These are phyloP conservation scores for Melastoma malabathricum DNA, from an alignment of 345 rosid genomes.

Conservation along the genomic window DNA sequence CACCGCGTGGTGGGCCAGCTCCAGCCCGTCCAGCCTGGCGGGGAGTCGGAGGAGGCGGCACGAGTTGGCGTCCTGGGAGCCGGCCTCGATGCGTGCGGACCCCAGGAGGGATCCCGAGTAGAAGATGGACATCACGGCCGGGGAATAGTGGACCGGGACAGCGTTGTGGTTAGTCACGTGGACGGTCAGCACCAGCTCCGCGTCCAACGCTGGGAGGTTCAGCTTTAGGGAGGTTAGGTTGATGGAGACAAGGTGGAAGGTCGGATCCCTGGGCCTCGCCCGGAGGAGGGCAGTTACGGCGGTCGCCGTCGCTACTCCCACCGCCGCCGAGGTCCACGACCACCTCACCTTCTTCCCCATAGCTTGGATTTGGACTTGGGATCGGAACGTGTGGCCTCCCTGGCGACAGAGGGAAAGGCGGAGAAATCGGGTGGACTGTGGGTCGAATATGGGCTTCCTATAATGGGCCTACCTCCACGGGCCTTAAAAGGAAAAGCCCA, in stretches of 20 bases:
- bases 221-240: slow-evolving; percentile 64
- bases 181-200: slow-evolving; percentile 61
- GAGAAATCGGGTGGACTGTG: too few species aligned
- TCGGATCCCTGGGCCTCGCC: slow-evolving; percentile 77
- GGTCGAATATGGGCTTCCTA: too few species aligned
- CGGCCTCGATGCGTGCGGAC: slow-evolving; percentile 51
- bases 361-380: too few species aligned
- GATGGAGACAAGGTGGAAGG: slow-evolving; percentile 69
- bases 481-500: too few species aligned
- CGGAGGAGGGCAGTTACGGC: slow-evolving; percentile 30
- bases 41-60: slow-evolving; percentile 53
- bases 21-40: slow-evolving; percentile 59
- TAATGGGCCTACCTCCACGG: too few species aligned
- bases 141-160: slow-evolving; percentile 48
- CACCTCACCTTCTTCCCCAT: slow-evolving; percentile 46
- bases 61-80: slow-evolving; percentile 51
- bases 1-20: slow-evolving; percentile 70
- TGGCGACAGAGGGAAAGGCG: too few species aligned
- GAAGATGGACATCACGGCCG: slow-evolving; percentile 73
- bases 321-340: slow-evolving; percentile 26
- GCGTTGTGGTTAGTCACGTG: slow-evolving; percentile 80
- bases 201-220: slow-evolving; percentile 57
- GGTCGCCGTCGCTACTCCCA: too few species aligned
- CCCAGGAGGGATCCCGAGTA: slow-evolving; percentile 80
- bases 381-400: too few species aligned